These are phyloP conservation scores for Colletotrichum sp. DNA, from an alignment of 2,329 filamentous ascomycete genomes.

Conservation along the genomic window DNA sequence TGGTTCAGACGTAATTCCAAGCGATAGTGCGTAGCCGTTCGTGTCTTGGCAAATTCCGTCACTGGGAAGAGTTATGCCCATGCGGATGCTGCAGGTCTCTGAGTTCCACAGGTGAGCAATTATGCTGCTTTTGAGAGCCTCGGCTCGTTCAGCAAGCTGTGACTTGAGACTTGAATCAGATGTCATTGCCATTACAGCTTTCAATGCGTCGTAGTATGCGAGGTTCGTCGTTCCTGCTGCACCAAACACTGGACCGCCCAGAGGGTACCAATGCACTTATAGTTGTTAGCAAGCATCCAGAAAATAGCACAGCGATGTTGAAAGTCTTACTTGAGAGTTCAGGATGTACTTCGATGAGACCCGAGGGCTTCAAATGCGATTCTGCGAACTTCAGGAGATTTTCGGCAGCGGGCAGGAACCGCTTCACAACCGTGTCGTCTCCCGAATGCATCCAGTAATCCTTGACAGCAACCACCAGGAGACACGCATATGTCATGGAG, in stretches of 20 bases:
- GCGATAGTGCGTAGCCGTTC: conserved; percentile 1
- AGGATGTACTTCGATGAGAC: conserved; percentile 5
- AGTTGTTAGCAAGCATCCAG: not conserved
- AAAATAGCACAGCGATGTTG: not conserved
- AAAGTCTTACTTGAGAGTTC: not conserved
- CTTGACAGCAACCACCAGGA: conserved; percentile 5
- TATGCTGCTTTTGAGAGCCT: not conserved
- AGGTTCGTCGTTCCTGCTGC: not conserved
- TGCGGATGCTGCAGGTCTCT: not conserved
- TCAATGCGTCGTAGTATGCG: conserved; percentile 10
- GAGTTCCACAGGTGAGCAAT: not conserved
- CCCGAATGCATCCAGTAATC: conserved; percentile 14
- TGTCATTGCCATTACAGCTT: not conserved
- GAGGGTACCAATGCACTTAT: conserved; percentile 10
- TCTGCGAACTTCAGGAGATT: not conserved
- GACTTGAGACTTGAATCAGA: not conserved
- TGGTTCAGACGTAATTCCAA: not conserved
- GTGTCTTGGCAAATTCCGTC: conserved; percentile 4
- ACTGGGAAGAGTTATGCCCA: not conserved
- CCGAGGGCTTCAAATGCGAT: not conserved
- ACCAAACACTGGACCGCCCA: conserved; percentile 1
- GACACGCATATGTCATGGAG: conserved; percentile 10
- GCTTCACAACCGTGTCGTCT: not conserved
- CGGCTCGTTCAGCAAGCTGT: not conserved
- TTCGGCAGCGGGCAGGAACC: not conserved